phyloP scores from a whole-genome alignment of 768 basidiomycete species.

The Podaxis pistillaris region DNA sequence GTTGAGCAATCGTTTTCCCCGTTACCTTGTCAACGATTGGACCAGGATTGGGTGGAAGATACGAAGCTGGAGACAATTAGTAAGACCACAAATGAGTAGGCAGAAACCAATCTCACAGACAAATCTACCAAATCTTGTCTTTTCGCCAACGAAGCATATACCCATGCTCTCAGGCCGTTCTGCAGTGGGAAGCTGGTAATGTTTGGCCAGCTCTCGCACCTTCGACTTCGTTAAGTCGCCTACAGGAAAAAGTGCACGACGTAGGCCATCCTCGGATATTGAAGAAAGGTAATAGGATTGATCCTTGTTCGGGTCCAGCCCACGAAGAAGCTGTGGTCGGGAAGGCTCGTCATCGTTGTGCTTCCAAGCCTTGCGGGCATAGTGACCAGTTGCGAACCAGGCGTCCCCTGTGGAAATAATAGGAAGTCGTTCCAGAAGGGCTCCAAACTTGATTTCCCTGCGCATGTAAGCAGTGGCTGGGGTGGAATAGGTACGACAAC shows the following conservation, averaged over 20 bases:
- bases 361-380: conserved; percentile 68
- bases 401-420: conserved; percentile 28
- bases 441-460: conserved; percentile 94
- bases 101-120: conserved; percentile 47
- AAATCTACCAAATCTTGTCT: conserved; percentile 68
- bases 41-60: conserved; percentile 69
- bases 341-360: conserved; percentile 12
- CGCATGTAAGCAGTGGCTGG: not conserved
- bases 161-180: conserved; percentile 87
- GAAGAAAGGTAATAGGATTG: conserved; percentile 91
- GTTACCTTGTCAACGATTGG: conserved; percentile 58
- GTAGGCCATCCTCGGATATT: conserved; percentile 63
- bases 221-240: conserved; percentile 62
- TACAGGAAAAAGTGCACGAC: conserved; percentile 78
- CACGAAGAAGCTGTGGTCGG: conserved; percentile 54
- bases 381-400: conserved; percentile 88
- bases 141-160: conserved; percentile 90
- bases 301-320: conserved; percentile 69
- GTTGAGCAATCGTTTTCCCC: conserved; percentile 54
- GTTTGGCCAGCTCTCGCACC: conserved; percentile 69
- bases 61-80: conserved; percentile 55
- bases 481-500: conserved; percentile 4
- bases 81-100: not conserved
- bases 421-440: conserved; percentile 65
- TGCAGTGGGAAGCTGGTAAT: conserved; percentile 67